Evolutionary conservation across 306 rosid genomes (phyloP).

Genomic region (Malus sieversii): DNA sequence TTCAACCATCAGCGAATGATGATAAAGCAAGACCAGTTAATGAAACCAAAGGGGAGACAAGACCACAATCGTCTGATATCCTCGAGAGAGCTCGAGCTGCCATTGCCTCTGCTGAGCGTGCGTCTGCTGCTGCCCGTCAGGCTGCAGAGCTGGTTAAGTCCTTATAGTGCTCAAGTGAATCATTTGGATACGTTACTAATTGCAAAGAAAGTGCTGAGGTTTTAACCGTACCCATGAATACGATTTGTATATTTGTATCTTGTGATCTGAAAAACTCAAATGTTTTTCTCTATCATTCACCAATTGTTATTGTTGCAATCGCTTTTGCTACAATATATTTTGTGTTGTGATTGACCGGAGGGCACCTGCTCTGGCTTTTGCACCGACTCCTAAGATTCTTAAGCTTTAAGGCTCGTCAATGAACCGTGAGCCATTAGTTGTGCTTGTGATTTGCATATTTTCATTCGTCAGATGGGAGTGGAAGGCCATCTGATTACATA

Average conservation of each 20-base stretch:
- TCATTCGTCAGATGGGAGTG: neutral
- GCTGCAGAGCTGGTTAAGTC: slow-evolving; percentile 65
- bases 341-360: neutral
- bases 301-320: neutral
- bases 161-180: slow-evolving; percentile 25
- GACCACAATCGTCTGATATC: slow-evolving; percentile 44
- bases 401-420: neutral
- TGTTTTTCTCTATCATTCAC: neutral
- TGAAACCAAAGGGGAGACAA: slow-evolving; percentile 36
- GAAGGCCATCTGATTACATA: neutral
- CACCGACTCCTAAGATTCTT: neutral
- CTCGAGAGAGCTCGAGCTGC: slow-evolving; percentile 81
- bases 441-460: neutral
- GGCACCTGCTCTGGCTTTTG: neutral
- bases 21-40: slow-evolving; percentile 11
- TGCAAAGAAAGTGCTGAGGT: slow-evolving; percentile 7
- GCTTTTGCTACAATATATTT: neutral
- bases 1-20: slow-evolving; percentile 42
- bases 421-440: neutral
- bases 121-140: slow-evolving; percentile 74
- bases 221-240: neutral
- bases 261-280: neutral
- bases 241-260: slow-evolving; percentile 13
- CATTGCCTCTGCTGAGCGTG: slow-evolving; percentile 82
- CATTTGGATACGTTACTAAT: neutral